Conservation (phyloP, 2,329 filamentous ascomycete genomes). For the Neofusicoccum cordaticola region DNA sequence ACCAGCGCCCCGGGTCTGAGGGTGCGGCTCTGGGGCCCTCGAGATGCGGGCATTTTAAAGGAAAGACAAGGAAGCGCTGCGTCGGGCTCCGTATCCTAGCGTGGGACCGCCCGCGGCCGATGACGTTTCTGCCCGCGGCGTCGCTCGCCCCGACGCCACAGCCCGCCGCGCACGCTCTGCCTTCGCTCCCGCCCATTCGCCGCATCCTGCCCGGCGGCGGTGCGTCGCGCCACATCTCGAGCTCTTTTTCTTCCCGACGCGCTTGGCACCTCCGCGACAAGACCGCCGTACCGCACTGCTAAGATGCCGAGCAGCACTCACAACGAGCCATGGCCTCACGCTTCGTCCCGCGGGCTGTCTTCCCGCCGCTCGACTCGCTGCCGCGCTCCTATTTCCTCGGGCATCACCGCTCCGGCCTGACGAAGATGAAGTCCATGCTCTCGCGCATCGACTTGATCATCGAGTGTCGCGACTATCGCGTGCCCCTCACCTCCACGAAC, state of each 20-base stretch:
- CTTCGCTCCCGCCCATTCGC: not conserved
- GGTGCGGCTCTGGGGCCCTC: not conserved
- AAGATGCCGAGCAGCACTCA: not conserved
- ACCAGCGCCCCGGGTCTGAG: not conserved
- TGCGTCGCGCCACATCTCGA: not conserved
- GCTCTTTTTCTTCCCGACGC: not conserved
- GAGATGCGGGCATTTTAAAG: not conserved
- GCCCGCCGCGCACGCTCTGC: not conserved
- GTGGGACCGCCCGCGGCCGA: not conserved
- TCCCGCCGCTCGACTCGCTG: slow-evolving; percentile 71
- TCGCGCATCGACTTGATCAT: slow-evolving; percentile 81
- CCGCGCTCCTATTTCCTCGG: slow-evolving; percentile 91
- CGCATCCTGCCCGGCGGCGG: not conserved
- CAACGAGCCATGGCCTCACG: slow-evolving; percentile 31
- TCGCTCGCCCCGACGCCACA: not conserved
- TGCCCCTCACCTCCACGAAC: slow-evolving; percentile 86
- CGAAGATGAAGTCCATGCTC: slow-evolving; percentile 78
- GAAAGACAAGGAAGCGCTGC: not conserved
- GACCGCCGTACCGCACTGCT: not conserved
- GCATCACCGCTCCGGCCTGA: slow-evolving; percentile 79
- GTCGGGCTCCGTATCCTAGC: too few species aligned
- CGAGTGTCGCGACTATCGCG: slow-evolving; percentile 90
- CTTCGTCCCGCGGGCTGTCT: slow-evolving; percentile 73
- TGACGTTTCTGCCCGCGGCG: slow-evolving; percentile 1
- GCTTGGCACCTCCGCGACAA: not conserved